Percentiles rank a stretch among this genome's conserved stretches.
Conservation (phyloP, 2,329 filamentous ascomycete genomes). For the Diaporthe vaccinii region DNA sequence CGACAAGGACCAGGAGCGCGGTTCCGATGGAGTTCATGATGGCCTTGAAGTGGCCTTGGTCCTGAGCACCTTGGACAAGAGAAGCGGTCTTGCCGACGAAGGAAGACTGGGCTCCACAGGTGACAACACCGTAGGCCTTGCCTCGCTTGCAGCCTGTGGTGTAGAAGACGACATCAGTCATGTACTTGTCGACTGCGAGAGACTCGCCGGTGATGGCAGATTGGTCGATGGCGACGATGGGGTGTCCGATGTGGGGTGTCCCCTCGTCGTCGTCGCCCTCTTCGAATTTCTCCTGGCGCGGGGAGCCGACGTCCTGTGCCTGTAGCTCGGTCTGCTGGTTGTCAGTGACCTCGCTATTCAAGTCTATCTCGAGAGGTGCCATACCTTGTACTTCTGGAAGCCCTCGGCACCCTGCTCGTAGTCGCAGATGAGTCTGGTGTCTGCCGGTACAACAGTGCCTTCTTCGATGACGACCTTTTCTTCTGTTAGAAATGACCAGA, state of each 20-base stretch:
- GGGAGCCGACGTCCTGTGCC: conserved; percentile 74
- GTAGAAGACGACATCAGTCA: conserved; percentile 83
- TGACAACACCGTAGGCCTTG: conserved; percentile 79
- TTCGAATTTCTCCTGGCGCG: conserved; percentile 68
- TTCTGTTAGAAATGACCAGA: background rate
- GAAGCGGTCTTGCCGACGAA: conserved; percentile 84
- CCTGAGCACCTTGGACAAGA: conserved; percentile 80
- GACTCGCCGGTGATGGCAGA: conserved; percentile 83
- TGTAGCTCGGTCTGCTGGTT: conserved; percentile 53
- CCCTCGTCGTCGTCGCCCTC: conserved; percentile 66
- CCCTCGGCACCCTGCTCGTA: conserved; percentile 77
- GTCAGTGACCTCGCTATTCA: conserved; percentile 44
- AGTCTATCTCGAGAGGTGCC: background rate
- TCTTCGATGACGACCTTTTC: conserved; percentile 71
- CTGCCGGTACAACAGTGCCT: conserved; percentile 76
- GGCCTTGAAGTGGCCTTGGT: conserved; percentile 82
- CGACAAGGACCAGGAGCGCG: conserved; percentile 79
- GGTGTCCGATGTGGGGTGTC: conserved; percentile 71
- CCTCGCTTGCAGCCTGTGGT: conserved; percentile 87
- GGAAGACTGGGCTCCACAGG: conserved; percentile 76
- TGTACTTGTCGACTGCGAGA: conserved; percentile 83
- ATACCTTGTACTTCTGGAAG: conserved; percentile 41
- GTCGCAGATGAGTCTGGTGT: conserved; percentile 78
- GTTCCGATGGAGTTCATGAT: conserved; percentile 88
- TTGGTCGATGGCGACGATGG: conserved; percentile 68